Evolutionary conservation across 2,329 filamentous ascomycete genomes (phyloP).

Genomic region (Annulohypoxylon truncatum): DNA sequence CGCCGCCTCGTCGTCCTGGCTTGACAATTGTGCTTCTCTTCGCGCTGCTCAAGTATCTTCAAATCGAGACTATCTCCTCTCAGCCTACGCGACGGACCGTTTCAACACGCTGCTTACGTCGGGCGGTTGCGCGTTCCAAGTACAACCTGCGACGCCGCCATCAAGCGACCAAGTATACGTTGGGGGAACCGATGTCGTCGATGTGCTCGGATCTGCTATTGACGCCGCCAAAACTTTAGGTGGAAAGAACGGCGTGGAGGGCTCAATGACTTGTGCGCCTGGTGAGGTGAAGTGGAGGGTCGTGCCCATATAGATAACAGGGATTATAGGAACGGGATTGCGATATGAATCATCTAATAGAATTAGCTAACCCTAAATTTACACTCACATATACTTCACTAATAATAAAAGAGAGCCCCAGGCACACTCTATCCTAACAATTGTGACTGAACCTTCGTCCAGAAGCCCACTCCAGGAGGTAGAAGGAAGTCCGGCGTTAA

Average conservation of each 20-base stretch:
- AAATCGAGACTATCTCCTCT: slow-evolving; percentile 39
- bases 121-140: slow-evolving; percentile 33
- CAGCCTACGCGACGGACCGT: slow-evolving; percentile 26
- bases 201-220: slow-evolving; percentile 30
- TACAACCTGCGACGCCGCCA: slow-evolving; percentile 34
- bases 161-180: slow-evolving; percentile 39
- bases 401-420: neutral
- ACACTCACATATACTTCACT: neutral
- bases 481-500: neutral
- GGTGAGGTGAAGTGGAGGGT: slow-evolving; percentile 38
- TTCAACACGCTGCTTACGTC: slow-evolving; percentile 35
- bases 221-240: slow-evolving; percentile 11
- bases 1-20: slow-evolving; percentile 14
- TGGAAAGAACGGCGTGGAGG: slow-evolving; percentile 26
- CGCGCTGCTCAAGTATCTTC: slow-evolving; percentile 1
- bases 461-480: no score
- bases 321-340: neutral
- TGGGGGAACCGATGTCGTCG: slow-evolving; percentile 36
- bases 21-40: slow-evolving; percentile 23
- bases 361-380: neutral
- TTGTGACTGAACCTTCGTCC: neutral
- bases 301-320: slow-evolving; percentile 25
- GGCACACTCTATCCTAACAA: neutral
- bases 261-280: slow-evolving; percentile 38
- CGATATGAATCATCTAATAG: neutral